These are phyloP conservation scores for Phlyctochytrium planicorne DNA, from an alignment of 192 early-diverging fungal genomes.

Conservation along the genomic window DNA sequence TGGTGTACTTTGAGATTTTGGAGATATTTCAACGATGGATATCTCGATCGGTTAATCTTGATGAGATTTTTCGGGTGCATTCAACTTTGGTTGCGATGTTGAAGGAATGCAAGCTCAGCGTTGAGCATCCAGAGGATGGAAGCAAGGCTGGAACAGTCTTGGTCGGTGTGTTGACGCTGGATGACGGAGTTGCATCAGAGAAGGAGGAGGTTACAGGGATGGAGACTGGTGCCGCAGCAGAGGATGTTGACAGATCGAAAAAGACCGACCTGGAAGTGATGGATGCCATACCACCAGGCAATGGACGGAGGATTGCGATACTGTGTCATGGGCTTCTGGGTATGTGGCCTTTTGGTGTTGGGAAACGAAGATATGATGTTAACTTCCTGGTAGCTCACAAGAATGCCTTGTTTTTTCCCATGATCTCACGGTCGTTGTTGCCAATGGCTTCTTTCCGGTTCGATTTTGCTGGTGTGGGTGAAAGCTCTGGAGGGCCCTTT, in stretches of 20 bases:
- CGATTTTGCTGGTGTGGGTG: slow-evolving; percentile 46
- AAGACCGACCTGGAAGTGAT: neutral
- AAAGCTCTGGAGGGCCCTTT: slow-evolving; percentile 29
- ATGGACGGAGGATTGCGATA: neutral
- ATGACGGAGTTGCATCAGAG: too few relatives aligned
- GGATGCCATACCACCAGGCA: neutral
- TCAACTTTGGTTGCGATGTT: too few relatives aligned
- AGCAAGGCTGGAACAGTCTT: too few relatives aligned
- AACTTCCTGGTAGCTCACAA: neutral
- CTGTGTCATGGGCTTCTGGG: slow-evolving; percentile 7
- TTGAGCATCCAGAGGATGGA: too few relatives aligned
- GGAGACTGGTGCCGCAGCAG: too few relatives aligned
- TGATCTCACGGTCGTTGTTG: neutral
- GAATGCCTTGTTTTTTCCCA: neutral
- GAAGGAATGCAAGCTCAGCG: too few relatives aligned
- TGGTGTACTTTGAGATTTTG: too few relatives aligned
- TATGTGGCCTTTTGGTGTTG: neutral
- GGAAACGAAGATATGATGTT: neutral
- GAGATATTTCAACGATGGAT: too few relatives aligned
- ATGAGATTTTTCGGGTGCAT: too few relatives aligned
- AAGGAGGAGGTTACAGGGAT: too few relatives aligned
- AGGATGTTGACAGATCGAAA: neutral
- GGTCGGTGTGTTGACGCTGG: too few relatives aligned
- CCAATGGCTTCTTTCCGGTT: slow-evolving; percentile 37
- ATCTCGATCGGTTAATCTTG: too few relatives aligned